Conservation (phyloP, 1,284 basidiomycete species). For the Sporisorium graminicola region DNA sequence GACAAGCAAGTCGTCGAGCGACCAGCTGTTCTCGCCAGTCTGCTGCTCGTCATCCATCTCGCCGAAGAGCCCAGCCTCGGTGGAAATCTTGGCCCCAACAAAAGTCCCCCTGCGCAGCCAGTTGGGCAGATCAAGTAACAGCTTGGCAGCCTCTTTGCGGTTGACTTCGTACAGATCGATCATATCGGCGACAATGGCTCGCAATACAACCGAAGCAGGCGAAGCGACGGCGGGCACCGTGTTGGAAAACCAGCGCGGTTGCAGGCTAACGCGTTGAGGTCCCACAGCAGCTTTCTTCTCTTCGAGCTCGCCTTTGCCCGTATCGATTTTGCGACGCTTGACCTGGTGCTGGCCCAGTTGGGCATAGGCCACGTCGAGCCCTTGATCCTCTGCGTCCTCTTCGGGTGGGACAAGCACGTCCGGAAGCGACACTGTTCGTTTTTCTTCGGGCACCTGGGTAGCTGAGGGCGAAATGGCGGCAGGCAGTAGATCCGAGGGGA, state of each 20-base stretch:
- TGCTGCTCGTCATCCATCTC: conserved; percentile 64
- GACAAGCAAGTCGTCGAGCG: conserved; percentile 64
- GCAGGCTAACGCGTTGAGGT: conserved; percentile 41
- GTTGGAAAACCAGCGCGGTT: conserved; percentile 62
- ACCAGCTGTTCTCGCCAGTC: conserved; percentile 53
- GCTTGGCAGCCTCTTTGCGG: conserved; percentile 89
- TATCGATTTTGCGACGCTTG: conserved; percentile 44
- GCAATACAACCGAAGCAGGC: conserved; percentile 83
- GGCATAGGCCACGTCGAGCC: conserved; percentile 58
- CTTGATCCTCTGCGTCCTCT: conserved; percentile 48
- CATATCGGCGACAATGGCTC: conserved; percentile 82
- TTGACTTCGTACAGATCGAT: conserved; percentile 95
- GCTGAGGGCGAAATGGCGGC: conserved; percentile 53
- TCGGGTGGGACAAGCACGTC: conserved; percentile 64
- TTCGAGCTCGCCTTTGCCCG: conserved; percentile 61
- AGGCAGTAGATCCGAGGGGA: conserved; percentile 62
- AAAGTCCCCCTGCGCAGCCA: conserved; percentile 86
- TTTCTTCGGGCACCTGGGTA: conserved; percentile 30
- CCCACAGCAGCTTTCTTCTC: conserved; percentile 58
- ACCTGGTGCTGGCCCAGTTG: conserved; percentile 39
- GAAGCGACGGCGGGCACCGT: conserved; percentile 79
- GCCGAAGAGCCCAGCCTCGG: conserved; percentile 60
- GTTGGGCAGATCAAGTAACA: conserved; percentile 87
- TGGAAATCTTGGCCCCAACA: conserved; percentile 40
- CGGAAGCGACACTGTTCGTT: conserved; percentile 45